Conservation (phyloP, 108 stramenopile species). For the Mediolabrus comicus region DNA sequence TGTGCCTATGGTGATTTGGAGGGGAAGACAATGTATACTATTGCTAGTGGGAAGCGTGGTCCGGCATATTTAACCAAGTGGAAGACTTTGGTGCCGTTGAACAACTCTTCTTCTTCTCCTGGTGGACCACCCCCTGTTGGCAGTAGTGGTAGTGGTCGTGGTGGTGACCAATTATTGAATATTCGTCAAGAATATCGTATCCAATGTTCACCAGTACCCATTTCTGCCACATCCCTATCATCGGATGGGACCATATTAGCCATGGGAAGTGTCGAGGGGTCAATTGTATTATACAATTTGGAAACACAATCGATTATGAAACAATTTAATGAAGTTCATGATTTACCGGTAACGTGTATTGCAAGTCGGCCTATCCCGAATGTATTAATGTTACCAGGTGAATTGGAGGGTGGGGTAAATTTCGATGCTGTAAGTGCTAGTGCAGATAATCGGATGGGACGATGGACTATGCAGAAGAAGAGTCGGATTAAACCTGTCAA, state of each 20-base stretch:
- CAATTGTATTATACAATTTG: conserved; percentile 58
- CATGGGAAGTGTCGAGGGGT: conserved; percentile 73
- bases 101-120: too few relatives aligned
- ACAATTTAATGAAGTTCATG: conserved; percentile 74
- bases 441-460: conserved; percentile 73
- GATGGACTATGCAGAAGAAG: conserved; percentile 56
- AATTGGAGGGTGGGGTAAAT: conserved; percentile 55
- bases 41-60: conserved; percentile 71
- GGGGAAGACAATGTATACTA: conserved; percentile 66
- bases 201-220: conserved; percentile 61
- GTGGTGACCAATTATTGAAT: not conserved
- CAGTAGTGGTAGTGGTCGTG: too few relatives aligned
- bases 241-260: conserved; percentile 56
- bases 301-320: conserved; percentile 51
- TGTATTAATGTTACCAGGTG: conserved; percentile 55
- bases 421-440: conserved; percentile 77
- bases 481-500: conserved; percentile 24
- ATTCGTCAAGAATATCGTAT: conserved; percentile 48
- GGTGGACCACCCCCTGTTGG: too few relatives aligned
- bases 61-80: conserved; percentile 69
- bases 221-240: conserved; percentile 77
- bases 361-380: conserved; percentile 70
- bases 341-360: conserved; percentile 82
- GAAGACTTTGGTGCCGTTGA: conserved; percentile 30
- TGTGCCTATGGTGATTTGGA: conserved; percentile 85